Conservation (phyloP, 306 rosid genomes). For the Amphicarpaea edgeworthii region DNA sequence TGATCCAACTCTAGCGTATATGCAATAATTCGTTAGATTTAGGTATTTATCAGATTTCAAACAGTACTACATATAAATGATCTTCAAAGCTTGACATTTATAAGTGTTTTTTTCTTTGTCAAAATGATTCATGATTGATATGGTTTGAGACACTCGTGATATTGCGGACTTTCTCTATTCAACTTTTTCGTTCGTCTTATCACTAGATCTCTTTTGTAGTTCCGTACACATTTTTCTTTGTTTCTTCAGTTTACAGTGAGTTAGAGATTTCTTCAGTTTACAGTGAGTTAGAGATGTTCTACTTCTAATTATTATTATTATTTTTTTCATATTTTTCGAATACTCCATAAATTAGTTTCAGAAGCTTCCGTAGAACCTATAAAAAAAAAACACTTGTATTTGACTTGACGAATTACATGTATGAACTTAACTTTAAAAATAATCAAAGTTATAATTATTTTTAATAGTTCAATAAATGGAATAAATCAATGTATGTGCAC, state of each 20-base stretch:
- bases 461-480: background rate
- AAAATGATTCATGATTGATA: conserved; percentile 10
- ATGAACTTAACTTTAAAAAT: background rate
- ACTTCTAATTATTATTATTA: background rate
- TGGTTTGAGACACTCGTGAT: background rate
- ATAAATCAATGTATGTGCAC: background rate
- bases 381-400: background rate
- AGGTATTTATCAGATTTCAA: conserved; percentile 45
- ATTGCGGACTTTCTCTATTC: conserved; percentile 3
- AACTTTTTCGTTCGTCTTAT: conserved; percentile 36
- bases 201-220: conserved; percentile 14
- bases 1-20: background rate
- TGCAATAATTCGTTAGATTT: conserved; percentile 36
- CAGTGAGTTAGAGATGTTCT: background rate
- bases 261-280: background rate
- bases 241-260: background rate
- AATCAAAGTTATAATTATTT: background rate
- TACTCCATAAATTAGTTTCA: background rate
- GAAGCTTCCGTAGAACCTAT: background rate
- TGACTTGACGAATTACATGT: background rate
- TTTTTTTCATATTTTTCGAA: background rate
- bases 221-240: conserved; percentile 16
- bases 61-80: conserved; percentile 4
- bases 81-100: conserved; percentile 11
- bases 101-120: conserved; percentile 11